Conservation (phyloP, 2,329 filamentous ascomycete species). For the Tolypocladium nubicola region DNA sequence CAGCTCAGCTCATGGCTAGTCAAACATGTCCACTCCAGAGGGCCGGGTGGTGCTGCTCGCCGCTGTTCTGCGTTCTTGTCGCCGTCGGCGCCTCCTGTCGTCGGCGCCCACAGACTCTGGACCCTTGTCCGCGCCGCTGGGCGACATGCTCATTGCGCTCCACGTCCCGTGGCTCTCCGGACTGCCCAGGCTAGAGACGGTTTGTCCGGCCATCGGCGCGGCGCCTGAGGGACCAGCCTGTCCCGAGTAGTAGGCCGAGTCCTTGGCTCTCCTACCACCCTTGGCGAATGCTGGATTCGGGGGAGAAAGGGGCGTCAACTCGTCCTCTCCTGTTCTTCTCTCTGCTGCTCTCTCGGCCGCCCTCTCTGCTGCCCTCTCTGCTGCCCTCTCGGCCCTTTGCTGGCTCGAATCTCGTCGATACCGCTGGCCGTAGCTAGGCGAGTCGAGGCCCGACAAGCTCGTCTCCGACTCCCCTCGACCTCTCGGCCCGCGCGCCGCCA, state of each 20-base stretch:
- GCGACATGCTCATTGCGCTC: constrained; percentile 40
- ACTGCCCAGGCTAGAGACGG: constrained; percentile 36
- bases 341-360: constrained; percentile 37
- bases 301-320: constrained; percentile 37
- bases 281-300: constrained; percentile 47
- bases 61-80: constrained; percentile 40
- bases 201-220: constrained; percentile 24
- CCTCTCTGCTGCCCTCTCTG: constrained; percentile 10
- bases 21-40: constrained; percentile 26
- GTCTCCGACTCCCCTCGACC: constrained; percentile 40
- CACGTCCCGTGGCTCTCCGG: constrained; percentile 41
- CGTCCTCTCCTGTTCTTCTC: constrained; percentile 25
- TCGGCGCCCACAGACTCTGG: constrained; percentile 30
- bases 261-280: constrained; percentile 38
- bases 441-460: constrained; percentile 47
- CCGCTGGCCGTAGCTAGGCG: constrained; percentile 30
- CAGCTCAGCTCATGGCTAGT: constrained; percentile 10
- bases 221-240: constrained; percentile 32
- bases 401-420: constrained; percentile 45
- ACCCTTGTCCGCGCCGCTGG: constrained; percentile 26
- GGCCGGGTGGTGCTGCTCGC: constrained; percentile 23
- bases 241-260: constrained; percentile 54
- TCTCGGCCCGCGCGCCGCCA: constrained; percentile 27
- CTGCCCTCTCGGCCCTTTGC: background rate
- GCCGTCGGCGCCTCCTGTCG: constrained; percentile 41